A percentile compares a stretch with the other conserved stretches of the same genome.
Evolutionary conservation across 1,284 basidiomycete species (phyloP).

Genomic region (Sporisorium exsertum): DNA sequence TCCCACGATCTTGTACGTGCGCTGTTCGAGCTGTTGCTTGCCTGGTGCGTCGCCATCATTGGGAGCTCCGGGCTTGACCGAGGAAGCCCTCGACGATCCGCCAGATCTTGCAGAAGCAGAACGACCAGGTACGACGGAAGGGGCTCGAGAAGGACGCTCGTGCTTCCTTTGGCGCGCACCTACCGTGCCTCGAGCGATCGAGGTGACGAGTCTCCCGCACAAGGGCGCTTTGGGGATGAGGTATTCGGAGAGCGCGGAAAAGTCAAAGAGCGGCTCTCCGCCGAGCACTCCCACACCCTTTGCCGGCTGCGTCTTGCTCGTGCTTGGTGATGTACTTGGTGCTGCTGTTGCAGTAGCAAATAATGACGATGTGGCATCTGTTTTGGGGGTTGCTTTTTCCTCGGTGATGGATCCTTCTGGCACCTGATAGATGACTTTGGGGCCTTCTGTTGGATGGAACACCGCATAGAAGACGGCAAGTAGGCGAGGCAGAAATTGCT

Average conservation of each 20-base stretch:
- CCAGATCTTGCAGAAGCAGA: conserved; percentile 26
- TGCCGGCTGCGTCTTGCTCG: conserved; percentile 10
- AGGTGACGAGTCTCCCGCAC: conserved; percentile 86
- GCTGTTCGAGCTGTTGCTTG: conserved; percentile 21
- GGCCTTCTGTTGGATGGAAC: conserved; percentile 83
- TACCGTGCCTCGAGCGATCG: conserved; percentile 50
- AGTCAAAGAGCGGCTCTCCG: conserved; percentile 79
- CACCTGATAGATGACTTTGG: conserved; percentile 88
- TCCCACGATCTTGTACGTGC: conserved; percentile 64
- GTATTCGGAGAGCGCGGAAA: conserved; percentile 90
- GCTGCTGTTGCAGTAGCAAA: not conserved
- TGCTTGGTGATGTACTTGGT: conserved; percentile 6
- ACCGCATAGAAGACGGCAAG: conserved; percentile 87
- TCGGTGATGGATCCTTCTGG: conserved; percentile 76
- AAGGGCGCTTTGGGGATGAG: conserved; percentile 88
- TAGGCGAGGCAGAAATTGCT: conserved; percentile 74
- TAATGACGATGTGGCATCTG: not conserved
- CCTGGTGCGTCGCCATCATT: not conserved
- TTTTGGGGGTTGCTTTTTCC: conserved; percentile 16
- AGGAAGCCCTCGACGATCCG: conserved; percentile 23
- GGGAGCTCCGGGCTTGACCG: conserved; percentile 6
- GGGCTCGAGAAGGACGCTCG: conserved; percentile 15
- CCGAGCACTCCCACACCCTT: conserved; percentile 10
- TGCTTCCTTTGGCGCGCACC: not conserved
- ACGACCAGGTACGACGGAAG: conserved; percentile 15